Conservation (phyloP, 805 yeast genomes). For the Yarrowia keelungensis region DNA sequence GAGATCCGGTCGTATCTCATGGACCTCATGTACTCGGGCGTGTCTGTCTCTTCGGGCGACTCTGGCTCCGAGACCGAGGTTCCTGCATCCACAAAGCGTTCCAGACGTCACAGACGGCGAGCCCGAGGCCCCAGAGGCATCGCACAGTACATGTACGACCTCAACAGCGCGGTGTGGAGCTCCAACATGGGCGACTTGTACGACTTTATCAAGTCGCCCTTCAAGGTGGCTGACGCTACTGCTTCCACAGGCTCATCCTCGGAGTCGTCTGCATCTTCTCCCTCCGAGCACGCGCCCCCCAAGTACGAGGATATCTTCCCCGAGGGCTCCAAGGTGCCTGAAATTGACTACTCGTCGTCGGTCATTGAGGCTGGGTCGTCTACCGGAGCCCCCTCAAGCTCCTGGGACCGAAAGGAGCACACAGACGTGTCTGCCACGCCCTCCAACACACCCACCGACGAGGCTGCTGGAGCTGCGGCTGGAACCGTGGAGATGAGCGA, state of each 20-base stretch:
- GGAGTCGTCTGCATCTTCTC: constrained; percentile 5
- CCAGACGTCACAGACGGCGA: constrained; percentile 29
- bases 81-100: constrained; percentile 40
- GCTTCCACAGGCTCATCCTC: neutral
- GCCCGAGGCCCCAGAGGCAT: constrained; percentile 33
- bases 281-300: constrained; percentile 42
- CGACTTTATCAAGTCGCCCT: constrained; percentile 31
- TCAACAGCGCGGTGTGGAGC: constrained; percentile 39
- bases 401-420: constrained; percentile 33
- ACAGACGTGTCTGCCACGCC: constrained; percentile 1
- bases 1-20: constrained; percentile 50
- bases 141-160: constrained; percentile 41
- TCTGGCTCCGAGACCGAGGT: constrained; percentile 42
- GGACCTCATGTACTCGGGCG: constrained; percentile 52
- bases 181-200: constrained; percentile 38
- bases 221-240: constrained; percentile 19
- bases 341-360: constrained; percentile 42
- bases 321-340: constrained; percentile 41
- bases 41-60: constrained; percentile 43
- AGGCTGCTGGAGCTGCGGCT: neutral
- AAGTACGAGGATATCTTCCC: constrained; percentile 47
- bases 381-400: neutral
- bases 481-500: constrained; percentile 40
- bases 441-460: constrained; percentile 30
- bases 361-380: constrained; percentile 41